Conservation (phyloP, 148 eudicot species). For the Tetragonia tetragonoides region DNA sequence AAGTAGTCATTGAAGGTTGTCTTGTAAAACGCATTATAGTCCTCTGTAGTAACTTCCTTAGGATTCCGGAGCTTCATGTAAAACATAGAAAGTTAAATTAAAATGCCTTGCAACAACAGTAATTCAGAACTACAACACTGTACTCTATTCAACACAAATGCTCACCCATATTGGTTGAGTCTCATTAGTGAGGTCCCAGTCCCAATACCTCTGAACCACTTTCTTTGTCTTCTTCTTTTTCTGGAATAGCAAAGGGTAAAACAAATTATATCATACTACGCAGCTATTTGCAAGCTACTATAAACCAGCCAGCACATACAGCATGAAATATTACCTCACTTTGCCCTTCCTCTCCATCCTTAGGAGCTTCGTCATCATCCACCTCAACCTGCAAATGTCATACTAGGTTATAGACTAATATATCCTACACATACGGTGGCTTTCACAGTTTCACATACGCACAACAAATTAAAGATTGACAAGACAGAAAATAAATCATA, state of each 20-base stretch:
- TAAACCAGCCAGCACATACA: neutral
- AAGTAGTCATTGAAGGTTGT: constrained; percentile 79
- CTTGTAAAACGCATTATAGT: constrained; percentile 92
- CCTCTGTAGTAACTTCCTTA: constrained; percentile 83
- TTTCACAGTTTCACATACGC: too few relatives aligned
- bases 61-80: constrained; percentile 79
- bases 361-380: constrained; percentile 80
- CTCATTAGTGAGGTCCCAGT: constrained; percentile 93
- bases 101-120: neutral
- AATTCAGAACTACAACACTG: neutral
- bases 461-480: neutral
- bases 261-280: neutral
- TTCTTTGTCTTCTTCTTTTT: constrained; percentile 95
- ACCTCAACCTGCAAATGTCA: constrained; percentile 74
- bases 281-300: neutral
- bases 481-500: neutral
- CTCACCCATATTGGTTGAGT: constrained; percentile 99
- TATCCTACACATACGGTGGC: neutral
- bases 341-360: constrained; percentile 54
- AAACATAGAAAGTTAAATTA: neutral
- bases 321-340: constrained; percentile 42
- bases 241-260: constrained; percentile 32
- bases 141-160: constrained; percentile 1
- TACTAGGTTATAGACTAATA: neutral
- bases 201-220: constrained; percentile 95